Evolutionary conservation across 164 flowering plant species (phyloP).

Genomic region (Macadamia tetraphylla): DNA sequence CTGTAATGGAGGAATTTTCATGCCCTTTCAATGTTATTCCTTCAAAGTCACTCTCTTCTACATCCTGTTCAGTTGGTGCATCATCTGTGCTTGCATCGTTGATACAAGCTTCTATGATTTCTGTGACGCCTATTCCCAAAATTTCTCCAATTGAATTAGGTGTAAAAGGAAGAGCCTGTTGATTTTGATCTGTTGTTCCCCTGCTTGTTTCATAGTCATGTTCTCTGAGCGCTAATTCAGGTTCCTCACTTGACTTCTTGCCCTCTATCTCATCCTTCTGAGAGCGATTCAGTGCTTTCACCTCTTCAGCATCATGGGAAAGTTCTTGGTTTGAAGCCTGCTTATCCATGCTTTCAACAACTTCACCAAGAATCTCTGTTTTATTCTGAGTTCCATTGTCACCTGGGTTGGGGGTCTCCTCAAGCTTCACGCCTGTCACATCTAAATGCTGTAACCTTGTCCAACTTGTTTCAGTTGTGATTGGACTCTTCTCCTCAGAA

Average conservation of each 20-base stretch:
- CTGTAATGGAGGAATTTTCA: slow-evolving; percentile 3
- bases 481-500: neutral
- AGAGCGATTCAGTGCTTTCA: slow-evolving; percentile 3
- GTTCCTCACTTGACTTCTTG: slow-evolving; percentile 4
- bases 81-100: neutral
- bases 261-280: slow-evolving; percentile 9
- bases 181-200: slow-evolving; percentile 7
- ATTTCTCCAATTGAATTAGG: slow-evolving; percentile 4
- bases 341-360: slow-evolving; percentile 4
- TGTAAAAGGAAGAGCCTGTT: slow-evolving; percentile 4
- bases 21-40: slow-evolving; percentile 9
- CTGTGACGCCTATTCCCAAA: slow-evolving; percentile 2
- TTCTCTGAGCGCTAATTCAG: slow-evolving; percentile 2
- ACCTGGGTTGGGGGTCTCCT: slow-evolving; percentile 7
- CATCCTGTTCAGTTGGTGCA: slow-evolving; percentile 10
- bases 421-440: slow-evolving; percentile 9
- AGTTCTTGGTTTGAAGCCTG: slow-evolving; percentile 11
- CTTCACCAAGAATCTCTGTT: neutral
- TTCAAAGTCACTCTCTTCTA: slow-evolving; percentile 6
- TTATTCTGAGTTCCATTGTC: slow-evolving; percentile 6
- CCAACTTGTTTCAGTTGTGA: slow-evolving; percentile 8
- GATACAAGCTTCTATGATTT: neutral
- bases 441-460: slow-evolving; percentile 5
- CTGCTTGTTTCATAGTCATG: slow-evolving; percentile 8
- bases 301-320: slow-evolving; percentile 2